Percentiles rank a stretch among this genome's conserved stretches.
These are phyloP conservation scores for Sporothrix sp. DNA, from an alignment of 2,329 filamentous ascomycete species.

Conservation along the genomic window DNA sequence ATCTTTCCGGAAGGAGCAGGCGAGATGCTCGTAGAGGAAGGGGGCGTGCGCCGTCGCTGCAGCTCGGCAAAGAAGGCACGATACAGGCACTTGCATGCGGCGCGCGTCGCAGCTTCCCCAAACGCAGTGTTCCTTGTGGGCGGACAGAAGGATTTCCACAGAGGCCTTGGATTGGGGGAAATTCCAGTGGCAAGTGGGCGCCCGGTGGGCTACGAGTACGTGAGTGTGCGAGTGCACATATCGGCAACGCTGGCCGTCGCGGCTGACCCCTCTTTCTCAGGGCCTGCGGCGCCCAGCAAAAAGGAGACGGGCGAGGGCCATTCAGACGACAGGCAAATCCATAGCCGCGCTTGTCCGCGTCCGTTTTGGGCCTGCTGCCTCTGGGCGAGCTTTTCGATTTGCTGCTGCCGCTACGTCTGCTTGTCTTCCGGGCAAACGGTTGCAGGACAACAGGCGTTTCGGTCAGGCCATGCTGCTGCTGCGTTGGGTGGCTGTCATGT, in stretches of 20 bases:
- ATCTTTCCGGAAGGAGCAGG: background rate
- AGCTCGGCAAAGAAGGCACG: background rate
- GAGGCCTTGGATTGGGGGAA: no score
- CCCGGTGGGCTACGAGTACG: no score
- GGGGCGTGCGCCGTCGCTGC: background rate
- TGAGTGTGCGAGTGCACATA: no score
- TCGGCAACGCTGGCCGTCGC: no score
- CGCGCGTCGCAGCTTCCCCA: background rate
- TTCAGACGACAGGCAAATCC: background rate
- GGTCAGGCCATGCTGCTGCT: background rate
- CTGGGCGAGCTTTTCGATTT: no score
- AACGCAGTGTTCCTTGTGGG: background rate
- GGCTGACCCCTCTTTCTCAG: no score
- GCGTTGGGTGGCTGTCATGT: no score
- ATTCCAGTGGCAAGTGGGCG: no score
- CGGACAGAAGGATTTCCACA: background rate
- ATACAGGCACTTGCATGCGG: background rate
- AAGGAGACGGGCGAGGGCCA: background rate
- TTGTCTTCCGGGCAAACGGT: background rate
- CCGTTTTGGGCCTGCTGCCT: no score
- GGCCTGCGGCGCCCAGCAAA: background rate
- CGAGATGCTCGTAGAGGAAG: no score
- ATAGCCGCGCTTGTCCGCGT: constrained; percentile 3
- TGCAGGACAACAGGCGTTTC: background rate
- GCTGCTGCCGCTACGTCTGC: background rate